Conservation (phyloP, 331 rosid genomes). For the Arachis monticola region DNA sequence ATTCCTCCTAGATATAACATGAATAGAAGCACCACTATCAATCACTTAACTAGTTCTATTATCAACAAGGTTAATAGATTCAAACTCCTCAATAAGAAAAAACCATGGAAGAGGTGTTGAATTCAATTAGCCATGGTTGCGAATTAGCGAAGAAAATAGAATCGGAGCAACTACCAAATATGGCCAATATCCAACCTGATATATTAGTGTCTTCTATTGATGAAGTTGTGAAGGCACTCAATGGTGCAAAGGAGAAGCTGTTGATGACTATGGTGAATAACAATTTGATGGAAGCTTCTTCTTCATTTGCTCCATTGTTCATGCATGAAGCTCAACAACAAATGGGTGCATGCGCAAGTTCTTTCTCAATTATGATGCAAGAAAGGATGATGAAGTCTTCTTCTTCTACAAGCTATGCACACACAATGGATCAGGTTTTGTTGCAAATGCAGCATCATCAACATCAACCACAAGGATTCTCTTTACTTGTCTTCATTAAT, state of each 20-base stretch:
- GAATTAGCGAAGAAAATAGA: conserved; percentile 52
- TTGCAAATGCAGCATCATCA: conserved; percentile 34
- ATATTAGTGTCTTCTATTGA: conserved; percentile 46
- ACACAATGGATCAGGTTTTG: conserved; percentile 32
- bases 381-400: conserved; percentile 32
- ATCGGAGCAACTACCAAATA: conserved; percentile 41
- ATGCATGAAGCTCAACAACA: conserved; percentile 28
- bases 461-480: too few species aligned
- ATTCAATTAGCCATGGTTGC: conserved; percentile 50
- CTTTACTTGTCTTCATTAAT: too few species aligned
- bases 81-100: neutral
- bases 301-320: conserved; percentile 21
- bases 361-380: conserved; percentile 1
- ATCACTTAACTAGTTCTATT: too few species aligned
- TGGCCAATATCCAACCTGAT: conserved; percentile 37
- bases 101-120: conserved; percentile 57
- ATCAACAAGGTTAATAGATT: too few species aligned
- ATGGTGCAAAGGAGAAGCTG: conserved; percentile 43
- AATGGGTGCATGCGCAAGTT: neutral
- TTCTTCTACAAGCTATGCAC: neutral
- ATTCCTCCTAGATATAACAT: too few species aligned
- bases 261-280: neutral
- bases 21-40: too few species aligned
- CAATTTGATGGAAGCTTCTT: neutral
- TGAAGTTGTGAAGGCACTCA: conserved; percentile 47